Evolutionary conservation across 2,329 filamentous ascomycete genomes (phyloP), one percentile per base, ranked within the genome.

Genomic region (Colletotrichum tropicicola): DNA sequence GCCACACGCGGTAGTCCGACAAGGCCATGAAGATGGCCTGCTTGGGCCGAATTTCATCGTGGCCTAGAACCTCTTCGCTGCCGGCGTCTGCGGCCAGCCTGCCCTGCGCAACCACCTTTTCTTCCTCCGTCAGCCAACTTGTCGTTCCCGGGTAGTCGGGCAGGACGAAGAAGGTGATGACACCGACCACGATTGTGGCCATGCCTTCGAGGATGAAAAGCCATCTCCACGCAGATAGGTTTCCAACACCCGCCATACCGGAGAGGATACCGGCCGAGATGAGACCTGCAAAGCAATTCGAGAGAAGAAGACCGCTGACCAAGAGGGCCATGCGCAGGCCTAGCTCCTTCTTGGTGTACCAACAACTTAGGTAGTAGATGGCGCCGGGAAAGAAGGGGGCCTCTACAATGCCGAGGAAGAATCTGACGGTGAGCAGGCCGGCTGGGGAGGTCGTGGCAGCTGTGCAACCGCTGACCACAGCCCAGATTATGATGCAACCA

Each of bases 201-300:
- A 84, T 58, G 27, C 85, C 85, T 73, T 91, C 89, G 4, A 92
- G 78, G 60, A 94, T 91, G 74, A 94, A 95, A 57, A 94, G 93
- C 91, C 91, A 94, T 2, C 86, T 82, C 92, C 92, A 94, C 1
- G 90, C 91, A 48, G 77, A 73, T 9, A 87, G 83, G 27, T 76
- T 73, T 4, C 25, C 35, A 8, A 78, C 70, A 3, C 85, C 84
- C 2, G 80, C 71, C 83, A 90, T 87, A 69, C 87, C 84, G 32
- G 85, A 82, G 56, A 77, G 68, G 3, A 90, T 84, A 17, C 82
- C 87, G 30, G 83, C 84, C 2, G 87, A 88, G n/a, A 90, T 76
- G 7, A 90, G 78, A 17, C 87, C 87, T 47, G 87, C 87, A 68
- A 90, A 89, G 0, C 70, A 69, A 1, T 67, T 68, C 0, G 70